Conservation (phyloP, 2,329 filamentous ascomycete genomes). For the Penicillium sp. region DNA sequence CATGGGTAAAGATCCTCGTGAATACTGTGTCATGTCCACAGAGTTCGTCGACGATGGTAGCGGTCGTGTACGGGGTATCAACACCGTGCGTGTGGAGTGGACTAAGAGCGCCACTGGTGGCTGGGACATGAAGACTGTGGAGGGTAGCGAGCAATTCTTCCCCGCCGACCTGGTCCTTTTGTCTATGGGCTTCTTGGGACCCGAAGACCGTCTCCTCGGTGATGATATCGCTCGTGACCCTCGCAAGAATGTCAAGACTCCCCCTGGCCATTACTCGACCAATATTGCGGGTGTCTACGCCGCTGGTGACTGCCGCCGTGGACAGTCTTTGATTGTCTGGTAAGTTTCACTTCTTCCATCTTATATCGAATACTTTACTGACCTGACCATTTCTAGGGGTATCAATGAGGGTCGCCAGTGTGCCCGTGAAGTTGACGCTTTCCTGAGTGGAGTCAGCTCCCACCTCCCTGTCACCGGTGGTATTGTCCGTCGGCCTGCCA, state of each 20-base stretch:
- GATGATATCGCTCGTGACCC: constrained; percentile 88
- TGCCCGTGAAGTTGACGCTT: constrained; percentile 87
- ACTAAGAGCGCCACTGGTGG: constrained; percentile 84
- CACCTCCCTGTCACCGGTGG: constrained; percentile 87
- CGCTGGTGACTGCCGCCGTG: constrained; percentile 90
- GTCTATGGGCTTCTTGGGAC: constrained; percentile 96
- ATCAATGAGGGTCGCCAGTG: constrained; percentile 96
- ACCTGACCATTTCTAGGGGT: constrained; percentile 50
- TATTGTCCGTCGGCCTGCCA: constrained; percentile 77
- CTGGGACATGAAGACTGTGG: constrained; percentile 98
- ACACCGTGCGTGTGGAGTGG: constrained; percentile 94
- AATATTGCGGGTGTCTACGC: constrained; percentile 88
- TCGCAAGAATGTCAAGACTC: constrained; percentile 95
- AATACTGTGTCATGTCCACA: constrained; percentile 98
- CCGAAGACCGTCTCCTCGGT: constrained; percentile 83
- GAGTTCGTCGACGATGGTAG: constrained; percentile 88
- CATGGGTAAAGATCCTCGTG: constrained; percentile 92
- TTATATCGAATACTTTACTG: neutral
- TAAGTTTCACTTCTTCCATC: neutral
- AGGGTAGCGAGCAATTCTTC: constrained; percentile 93
- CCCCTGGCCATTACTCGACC: constrained; percentile 82
- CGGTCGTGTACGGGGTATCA: constrained; percentile 92
- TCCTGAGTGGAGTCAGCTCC: constrained; percentile 73
- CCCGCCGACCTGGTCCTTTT: constrained; percentile 90
- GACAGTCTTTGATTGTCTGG: constrained; percentile 93